Evolutionary conservation across 441 rosid species (phyloP).

Genomic region (Corymbia calophylla): DNA sequence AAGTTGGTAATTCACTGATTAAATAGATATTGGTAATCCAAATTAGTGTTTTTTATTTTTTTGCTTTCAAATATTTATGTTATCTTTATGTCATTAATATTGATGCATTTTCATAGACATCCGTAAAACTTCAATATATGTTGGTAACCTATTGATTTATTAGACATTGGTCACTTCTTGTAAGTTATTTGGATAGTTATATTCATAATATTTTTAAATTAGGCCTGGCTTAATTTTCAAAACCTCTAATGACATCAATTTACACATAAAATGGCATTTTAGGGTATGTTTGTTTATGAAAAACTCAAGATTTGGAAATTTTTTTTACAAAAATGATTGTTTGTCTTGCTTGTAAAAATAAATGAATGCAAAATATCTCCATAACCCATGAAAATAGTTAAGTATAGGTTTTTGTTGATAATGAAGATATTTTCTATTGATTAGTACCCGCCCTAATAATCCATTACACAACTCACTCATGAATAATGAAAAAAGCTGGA

Average conservation of each 20-base stretch:
- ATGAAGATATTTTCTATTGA: background rate
- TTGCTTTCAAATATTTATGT: background rate
- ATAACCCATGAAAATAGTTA: background rate
- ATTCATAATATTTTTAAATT: background rate
- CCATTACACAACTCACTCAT: background rate
- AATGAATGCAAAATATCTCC: background rate
- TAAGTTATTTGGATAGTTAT: background rate
- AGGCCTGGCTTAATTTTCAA: background rate
- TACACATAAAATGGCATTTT: background rate
- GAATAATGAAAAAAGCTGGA: too few relatives aligned
- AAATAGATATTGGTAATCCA: background rate
- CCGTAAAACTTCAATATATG: background rate
- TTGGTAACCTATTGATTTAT: background rate
- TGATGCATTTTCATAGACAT: background rate
- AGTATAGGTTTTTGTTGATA: too few relatives aligned
- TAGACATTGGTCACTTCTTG: background rate
- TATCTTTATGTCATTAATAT: background rate
- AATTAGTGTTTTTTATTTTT: background rate
- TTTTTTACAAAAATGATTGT: too few relatives aligned
- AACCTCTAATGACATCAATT: background rate
- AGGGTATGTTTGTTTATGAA: background rate
- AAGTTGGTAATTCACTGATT: background rate
- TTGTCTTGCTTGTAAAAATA: fast-evolving
- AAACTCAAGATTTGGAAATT: too few relatives aligned
- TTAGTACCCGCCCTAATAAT: background rate